phyloP scores from a whole-genome alignment of 129 eudicot genomes.

The Lactuca sativa region DNA sequence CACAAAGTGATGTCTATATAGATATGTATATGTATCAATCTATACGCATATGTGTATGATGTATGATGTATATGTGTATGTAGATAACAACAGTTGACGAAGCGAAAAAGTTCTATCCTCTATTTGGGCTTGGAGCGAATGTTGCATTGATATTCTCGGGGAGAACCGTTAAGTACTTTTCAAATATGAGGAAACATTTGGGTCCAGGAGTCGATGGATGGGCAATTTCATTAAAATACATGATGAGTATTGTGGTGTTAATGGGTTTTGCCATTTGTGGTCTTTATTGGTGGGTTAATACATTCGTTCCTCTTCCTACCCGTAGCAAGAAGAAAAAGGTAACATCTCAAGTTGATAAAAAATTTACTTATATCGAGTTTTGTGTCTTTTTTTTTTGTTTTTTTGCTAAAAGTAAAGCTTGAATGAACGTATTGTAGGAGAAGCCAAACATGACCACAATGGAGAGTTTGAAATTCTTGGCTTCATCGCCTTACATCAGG shows the following conservation, averaged over 20 bases:
- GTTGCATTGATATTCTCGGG: conserved; percentile 97
- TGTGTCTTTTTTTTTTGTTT: background rate
- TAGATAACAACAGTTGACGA: conserved; percentile 98
- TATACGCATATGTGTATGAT: background rate
- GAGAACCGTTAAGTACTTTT: conserved; percentile 95
- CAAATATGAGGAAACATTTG: conserved; percentile 67
- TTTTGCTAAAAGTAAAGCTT: background rate
- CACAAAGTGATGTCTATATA: too few species aligned
- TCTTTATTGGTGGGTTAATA: conserved; percentile 98
- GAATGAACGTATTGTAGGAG: conserved; percentile 50
- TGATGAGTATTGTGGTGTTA: conserved; percentile 95
- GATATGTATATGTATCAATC: background rate
- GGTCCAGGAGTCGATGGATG: conserved; percentile 99
- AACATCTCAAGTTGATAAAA: background rate
- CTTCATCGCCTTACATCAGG: conserved; percentile 82
- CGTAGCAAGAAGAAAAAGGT: conserved; percentile 99
- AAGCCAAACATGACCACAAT: conserved; percentile 94
- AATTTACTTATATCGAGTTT: background rate
- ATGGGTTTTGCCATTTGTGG: conserved; percentile 87
- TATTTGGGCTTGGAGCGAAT: conserved; percentile 97
- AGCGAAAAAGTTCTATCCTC: conserved; percentile 91
- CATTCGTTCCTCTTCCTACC: conserved; percentile 77
- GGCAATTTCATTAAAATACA: conserved; percentile 89
- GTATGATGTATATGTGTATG: background rate
- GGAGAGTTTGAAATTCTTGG: conserved; percentile 99